A percentile compares a stretch with the other conserved stretches of the same genome.
phyloP scores from a whole-genome alignment of 352 stramenopile species.

The Pythium diclinum region DNA sequence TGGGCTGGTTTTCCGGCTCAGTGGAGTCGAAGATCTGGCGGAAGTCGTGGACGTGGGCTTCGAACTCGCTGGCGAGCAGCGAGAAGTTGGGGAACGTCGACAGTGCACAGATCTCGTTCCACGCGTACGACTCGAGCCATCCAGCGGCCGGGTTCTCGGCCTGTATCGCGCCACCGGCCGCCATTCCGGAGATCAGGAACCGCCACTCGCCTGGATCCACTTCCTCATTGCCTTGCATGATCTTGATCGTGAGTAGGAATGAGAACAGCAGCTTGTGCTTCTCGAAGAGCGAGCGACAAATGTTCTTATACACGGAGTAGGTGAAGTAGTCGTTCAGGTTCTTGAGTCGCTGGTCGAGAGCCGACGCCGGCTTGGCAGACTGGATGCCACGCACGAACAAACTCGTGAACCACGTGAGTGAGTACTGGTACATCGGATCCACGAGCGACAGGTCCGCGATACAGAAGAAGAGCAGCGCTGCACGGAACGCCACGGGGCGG shows the following conservation, averaged over 20 bases:
- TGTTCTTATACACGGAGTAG: conserved; percentile 93
- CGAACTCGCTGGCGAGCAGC: conserved; percentile 47
- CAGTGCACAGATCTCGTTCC: conserved; percentile 73
- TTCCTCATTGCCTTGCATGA: conserved; percentile 82
- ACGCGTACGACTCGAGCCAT: conserved; percentile 77
- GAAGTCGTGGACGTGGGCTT: conserved; percentile 48
- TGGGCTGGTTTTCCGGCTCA: conserved; percentile 71
- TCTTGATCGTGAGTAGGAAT: conserved; percentile 88
- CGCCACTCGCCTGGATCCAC: conserved; percentile 86
- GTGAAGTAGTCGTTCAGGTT: conserved; percentile 93
- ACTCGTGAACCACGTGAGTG: conserved; percentile 90
- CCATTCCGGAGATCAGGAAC: conserved; percentile 88
- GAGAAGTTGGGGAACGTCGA: conserved; percentile 69
- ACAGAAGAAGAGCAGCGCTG: conserved; percentile 90
- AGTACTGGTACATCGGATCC: conserved; percentile 92
- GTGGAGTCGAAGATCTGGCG: conserved; percentile 78
- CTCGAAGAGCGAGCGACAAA: conserved; percentile 92
- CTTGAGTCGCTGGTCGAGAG: conserved; percentile 70
- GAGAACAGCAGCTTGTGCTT: conserved; percentile 94
- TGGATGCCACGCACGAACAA: conserved; percentile 91
- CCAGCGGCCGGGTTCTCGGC: conserved; percentile 44
- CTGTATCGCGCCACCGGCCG: conserved; percentile 32
- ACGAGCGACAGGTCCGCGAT: conserved; percentile 87
- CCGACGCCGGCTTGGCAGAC: conserved; percentile 59
- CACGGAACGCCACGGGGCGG: conserved; percentile 84